Evolutionary conservation across 1,139 yeast genomes (phyloP), one percentile per base, ranked within the genome.

Genomic region (Taiozyma sp.): DNA sequence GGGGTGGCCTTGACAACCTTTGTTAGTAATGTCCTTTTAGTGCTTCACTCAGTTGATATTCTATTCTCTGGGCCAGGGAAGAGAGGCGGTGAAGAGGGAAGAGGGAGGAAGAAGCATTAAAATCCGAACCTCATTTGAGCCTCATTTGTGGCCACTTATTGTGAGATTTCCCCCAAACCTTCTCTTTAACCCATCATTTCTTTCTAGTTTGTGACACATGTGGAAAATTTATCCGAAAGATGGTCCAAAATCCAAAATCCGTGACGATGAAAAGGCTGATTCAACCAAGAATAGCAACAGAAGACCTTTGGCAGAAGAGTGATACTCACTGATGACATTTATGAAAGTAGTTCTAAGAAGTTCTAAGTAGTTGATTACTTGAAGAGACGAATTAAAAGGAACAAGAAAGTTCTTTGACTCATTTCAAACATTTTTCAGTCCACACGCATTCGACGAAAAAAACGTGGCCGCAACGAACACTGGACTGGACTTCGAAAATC

Each of bases 1-100:
- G 87, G 87, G 14, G 86, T 81, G 14, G 46, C 45, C 16, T 43
- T 34, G 12, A 32, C 28, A 22, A 46, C 24, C 30, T 27, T 49
- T 29, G 53, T 51, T 50, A 47, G 52, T 45, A 29, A n/a, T 30
- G 7, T 30, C 2, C 34, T 30, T 30, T 12, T 30, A 24, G 34
- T 4, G 16, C 7, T 30, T 30, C 12, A 6, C 7, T 13, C n/a
- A 12, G 34, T 6, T 13, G 34, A 13, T 13, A 13, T 13, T 10
- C 36, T 32, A 13, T 12, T 12, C 36, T 32, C 19, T 32, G 19
- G 19, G 36, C 10, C 9, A 30, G n/a, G 30, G 30, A 19, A 19
- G 19, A 19, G 19, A 2, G 19, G 19, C 3, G 19, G 19, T 19
- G 30, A 28, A 28, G 30, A 28, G 12, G 27, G 27, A 7, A 24